Evolutionary conservation across 345 rosid species (phyloP).

Genomic region (Mangifera indica): DNA sequence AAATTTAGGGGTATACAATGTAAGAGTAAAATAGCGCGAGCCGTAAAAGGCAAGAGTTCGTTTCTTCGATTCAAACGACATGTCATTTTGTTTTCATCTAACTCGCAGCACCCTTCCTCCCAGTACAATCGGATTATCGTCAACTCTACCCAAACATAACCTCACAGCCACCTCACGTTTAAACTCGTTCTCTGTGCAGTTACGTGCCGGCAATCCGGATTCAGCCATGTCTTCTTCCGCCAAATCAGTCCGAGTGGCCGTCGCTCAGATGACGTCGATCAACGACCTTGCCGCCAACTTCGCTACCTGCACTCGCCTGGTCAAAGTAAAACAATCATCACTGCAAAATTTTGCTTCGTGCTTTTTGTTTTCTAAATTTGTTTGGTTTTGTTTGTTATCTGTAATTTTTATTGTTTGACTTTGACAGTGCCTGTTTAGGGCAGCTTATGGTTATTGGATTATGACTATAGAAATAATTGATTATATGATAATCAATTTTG

Average conservation of each 20-base stretch:
- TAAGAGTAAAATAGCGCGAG: too few relatives aligned
- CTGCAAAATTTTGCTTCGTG: background rate
- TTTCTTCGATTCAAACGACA: background rate
- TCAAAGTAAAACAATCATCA: constrained; percentile 42
- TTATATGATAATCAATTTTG: too few relatives aligned
- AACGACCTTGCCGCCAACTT: constrained; percentile 78
- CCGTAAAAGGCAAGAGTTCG: background rate
- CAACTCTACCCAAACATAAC: background rate
- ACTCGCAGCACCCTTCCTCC: background rate
- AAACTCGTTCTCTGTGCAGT: constrained; percentile 12
- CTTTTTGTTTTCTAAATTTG: too few relatives aligned
- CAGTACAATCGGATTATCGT: background rate
- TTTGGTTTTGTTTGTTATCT: background rate
- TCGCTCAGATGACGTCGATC: constrained; percentile 94
- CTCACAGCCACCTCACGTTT: background rate
- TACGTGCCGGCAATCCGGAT: constrained; percentile 23
- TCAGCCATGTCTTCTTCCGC: constrained; percentile 46
- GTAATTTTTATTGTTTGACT: background rate
- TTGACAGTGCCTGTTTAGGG: background rate
- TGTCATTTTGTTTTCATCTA: constrained; percentile 11
- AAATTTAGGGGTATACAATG: too few relatives aligned
- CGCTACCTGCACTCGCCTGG: constrained; percentile 87
- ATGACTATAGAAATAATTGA: too few relatives aligned
- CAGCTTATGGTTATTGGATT: too few relatives aligned
- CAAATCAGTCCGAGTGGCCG: constrained; percentile 74